These are phyloP conservation scores for Knoxia roxburghii DNA, from an alignment of 257 asterid genomes.

Conservation along the genomic window DNA sequence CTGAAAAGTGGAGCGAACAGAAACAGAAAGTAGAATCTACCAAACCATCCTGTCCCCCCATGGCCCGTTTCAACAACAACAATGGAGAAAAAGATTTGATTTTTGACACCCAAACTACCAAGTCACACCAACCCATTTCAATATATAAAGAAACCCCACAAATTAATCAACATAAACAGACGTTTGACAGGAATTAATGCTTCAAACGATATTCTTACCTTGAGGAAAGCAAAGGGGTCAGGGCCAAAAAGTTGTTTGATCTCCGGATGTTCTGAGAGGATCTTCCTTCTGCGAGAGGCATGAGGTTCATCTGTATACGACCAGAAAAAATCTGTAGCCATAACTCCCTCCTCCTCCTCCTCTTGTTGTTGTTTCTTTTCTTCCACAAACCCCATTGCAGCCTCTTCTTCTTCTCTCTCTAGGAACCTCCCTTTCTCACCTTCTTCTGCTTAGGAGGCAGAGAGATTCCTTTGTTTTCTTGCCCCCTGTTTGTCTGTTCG, in stretches of 20 bases:
- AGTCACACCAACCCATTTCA: conserved; percentile 1
- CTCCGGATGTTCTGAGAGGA: conserved; percentile 90
- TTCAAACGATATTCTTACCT: conserved; percentile 35
- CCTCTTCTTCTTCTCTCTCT: not conserved
- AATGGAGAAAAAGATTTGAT: conserved; percentile 3
- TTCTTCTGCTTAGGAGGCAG: not conserved
- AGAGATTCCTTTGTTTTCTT: not conserved
- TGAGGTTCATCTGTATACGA: conserved; percentile 94
- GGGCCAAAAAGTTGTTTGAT: conserved; percentile 81
- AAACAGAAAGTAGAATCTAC: not conserved
- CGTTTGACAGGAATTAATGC: not conserved
- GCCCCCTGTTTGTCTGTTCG: too few relatives aligned
- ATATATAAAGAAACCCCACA: not conserved
- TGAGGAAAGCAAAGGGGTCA: conserved; percentile 73
- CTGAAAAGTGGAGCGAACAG: not conserved
- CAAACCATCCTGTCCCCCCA: not conserved
- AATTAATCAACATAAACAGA: conserved; percentile 3
- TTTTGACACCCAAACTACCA: not conserved
- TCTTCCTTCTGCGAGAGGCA: conserved; percentile 77
- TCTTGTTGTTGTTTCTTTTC: conserved; percentile 32
- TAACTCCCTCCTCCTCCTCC: conserved; percentile 46
- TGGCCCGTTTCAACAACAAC: not conserved
- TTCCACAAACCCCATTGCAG: conserved; percentile 47
- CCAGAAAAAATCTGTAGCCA: conserved; percentile 88
- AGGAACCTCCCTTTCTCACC: not conserved